These are phyloP conservation scores for Pestalotiopsis sp. DNA, from an alignment of 2,329 filamentous ascomycete genomes.

Conservation along the genomic window DNA sequence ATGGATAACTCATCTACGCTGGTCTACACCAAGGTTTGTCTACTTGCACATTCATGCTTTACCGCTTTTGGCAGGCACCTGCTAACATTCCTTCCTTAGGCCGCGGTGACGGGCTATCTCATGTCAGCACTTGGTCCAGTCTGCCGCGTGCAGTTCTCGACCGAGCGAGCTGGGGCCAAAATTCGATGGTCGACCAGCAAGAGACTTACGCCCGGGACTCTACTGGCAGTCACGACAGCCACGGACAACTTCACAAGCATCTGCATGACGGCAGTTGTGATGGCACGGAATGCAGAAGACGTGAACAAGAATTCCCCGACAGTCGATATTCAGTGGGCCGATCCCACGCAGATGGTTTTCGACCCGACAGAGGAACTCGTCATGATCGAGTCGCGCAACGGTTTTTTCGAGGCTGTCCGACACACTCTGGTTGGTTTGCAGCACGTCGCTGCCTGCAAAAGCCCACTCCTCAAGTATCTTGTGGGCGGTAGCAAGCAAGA, in stretches of 20 bases:
- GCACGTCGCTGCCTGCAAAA: constrained; percentile 48
- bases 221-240: constrained; percentile 55
- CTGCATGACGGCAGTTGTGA: constrained; percentile 73
- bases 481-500: constrained; percentile 45
- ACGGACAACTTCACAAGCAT: constrained; percentile 64
- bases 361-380: constrained; percentile 71
- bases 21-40: constrained; percentile 70
- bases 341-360: constrained; percentile 60
- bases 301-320: constrained; percentile 69
- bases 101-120: constrained; percentile 66
- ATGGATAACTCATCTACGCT: constrained; percentile 59
- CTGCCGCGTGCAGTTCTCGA: constrained; percentile 71
- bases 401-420: constrained; percentile 78
- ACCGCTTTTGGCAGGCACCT: neutral
- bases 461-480: constrained; percentile 66
- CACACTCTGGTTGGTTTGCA: constrained; percentile 77
- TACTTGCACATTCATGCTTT: neutral
- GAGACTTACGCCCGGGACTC: constrained; percentile 52
- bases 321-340: constrained; percentile 75
- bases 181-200: constrained; percentile 66
- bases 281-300: constrained; percentile 63
- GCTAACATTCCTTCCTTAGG: constrained; percentile 43
- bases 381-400: constrained; percentile 76
- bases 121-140: constrained; percentile 66
- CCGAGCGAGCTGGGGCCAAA: constrained; percentile 62